Percentiles rank a stretch among this genome's conserved stretches.
These are phyloP conservation scores for Wickerhamomyces chaumierensis DNA, from an alignment of 805 yeast species.

Conservation along the genomic window DNA sequence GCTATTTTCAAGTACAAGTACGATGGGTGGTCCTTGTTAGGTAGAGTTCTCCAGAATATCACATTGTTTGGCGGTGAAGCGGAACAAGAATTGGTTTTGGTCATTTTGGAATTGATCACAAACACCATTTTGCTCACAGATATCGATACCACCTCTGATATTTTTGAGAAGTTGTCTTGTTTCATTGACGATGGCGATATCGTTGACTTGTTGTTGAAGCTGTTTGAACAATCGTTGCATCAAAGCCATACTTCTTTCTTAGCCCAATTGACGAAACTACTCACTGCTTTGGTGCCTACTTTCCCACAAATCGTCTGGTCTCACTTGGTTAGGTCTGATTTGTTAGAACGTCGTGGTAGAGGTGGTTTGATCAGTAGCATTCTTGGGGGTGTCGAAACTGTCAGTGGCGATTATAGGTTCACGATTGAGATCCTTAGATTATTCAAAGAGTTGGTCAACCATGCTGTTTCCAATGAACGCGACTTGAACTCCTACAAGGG, in stretches of 20 bases:
- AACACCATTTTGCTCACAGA: constrained; percentile 31
- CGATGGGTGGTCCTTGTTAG: constrained; percentile 83
- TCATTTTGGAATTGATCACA: constrained; percentile 41
- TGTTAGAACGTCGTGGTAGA: constrained; percentile 49
- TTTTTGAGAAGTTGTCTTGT: constrained; percentile 23
- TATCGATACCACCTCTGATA: constrained; percentile 28
- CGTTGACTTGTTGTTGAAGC: constrained; percentile 46
- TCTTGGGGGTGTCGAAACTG: constrained; percentile 63
- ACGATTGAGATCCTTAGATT: constrained; percentile 50
- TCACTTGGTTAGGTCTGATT: constrained; percentile 52
- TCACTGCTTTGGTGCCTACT: constrained; percentile 34
- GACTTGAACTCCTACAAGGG: constrained; percentile 32
- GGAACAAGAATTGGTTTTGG: constrained; percentile 27
- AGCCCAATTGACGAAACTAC: constrained; percentile 34
- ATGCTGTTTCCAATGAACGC: constrained; percentile 27
- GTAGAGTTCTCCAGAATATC: constrained; percentile 63
- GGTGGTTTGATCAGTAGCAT: constrained; percentile 55
- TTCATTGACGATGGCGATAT: constrained; percentile 49
- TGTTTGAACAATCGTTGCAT: constrained; percentile 61
- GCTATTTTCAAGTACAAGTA: constrained; percentile 64
- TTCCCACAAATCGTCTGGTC: constrained; percentile 72
- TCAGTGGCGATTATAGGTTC: constrained; percentile 54
- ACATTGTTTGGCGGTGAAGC: constrained; percentile 5
- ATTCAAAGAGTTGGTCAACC: constrained; percentile 38
- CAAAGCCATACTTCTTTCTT: constrained; percentile 37